Evolutionary conservation across 129 eudicot species (phyloP).

Genomic region (Lonicera japonica): DNA sequence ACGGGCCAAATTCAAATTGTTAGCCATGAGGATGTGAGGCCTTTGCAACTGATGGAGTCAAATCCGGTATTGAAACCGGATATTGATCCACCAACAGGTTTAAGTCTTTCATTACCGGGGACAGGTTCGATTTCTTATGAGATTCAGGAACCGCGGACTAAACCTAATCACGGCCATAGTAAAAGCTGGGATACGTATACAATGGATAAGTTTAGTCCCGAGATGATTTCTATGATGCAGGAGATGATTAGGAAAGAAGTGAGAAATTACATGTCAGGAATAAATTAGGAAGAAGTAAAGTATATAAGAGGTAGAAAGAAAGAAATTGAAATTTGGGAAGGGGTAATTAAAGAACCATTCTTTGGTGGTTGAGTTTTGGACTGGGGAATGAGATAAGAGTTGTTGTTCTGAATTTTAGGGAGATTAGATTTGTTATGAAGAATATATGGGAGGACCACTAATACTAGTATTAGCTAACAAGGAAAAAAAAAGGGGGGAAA

Average conservation of each 20-base stretch:
- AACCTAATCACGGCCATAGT: background rate
- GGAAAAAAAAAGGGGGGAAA: too few species aligned
- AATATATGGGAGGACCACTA: too few species aligned
- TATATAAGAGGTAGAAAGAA: too few species aligned
- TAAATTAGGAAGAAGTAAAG: slow-evolving; percentile 9
- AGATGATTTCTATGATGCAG: slow-evolving; percentile 4
- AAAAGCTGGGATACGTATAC: background rate
- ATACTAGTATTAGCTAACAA: too few species aligned
- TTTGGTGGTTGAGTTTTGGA: too few species aligned
- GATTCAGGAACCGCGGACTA: background rate
- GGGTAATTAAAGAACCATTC: too few species aligned
- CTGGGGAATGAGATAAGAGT: too few species aligned
- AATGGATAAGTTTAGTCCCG: background rate
- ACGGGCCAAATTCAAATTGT: too few species aligned
- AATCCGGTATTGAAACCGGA: background rate
- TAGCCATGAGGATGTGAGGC: too few species aligned
- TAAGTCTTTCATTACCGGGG: slow-evolving; percentile 21
- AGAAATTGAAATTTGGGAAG: slow-evolving; percentile 5
- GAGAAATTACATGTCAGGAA: slow-evolving; percentile 11
- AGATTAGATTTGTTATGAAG: too few species aligned
- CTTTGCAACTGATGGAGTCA: background rate
- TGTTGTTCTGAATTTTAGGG: too few species aligned
- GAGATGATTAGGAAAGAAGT: slow-evolving; percentile 27
- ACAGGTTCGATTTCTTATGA: background rate
- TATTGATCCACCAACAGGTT: slow-evolving; percentile 11